Conservation (phyloP, 225 moss, liverwort and hornwort genomes). For the Polytrichum commune region DNA sequence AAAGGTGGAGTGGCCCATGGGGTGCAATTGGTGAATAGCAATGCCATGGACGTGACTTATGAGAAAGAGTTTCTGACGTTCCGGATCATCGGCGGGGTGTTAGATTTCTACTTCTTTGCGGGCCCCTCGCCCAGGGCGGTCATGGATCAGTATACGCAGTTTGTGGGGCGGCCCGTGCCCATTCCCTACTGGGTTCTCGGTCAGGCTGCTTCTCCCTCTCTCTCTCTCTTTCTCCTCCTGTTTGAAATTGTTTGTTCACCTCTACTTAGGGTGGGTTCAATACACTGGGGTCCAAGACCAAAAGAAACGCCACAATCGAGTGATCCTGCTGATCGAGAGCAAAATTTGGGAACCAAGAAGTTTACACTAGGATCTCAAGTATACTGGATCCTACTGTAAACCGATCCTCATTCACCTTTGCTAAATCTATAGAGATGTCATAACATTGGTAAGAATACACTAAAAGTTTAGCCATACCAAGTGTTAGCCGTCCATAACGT, state of each 20-base stretch:
- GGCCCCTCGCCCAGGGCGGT: conserved; percentile 67
- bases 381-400: no score
- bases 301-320: no score
- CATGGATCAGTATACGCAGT: conserved; percentile 76
- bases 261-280: no score
- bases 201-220: conserved; percentile 15
- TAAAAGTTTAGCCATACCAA: no score
- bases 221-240: background rate
- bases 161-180: conserved; percentile 81
- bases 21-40: conserved; percentile 89
- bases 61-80: conserved; percentile 45
- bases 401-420: no score
- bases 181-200: conserved; percentile 96
- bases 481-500: no score
- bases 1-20: conserved; percentile 57
- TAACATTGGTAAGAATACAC: no score
- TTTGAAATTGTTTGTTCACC: background rate
- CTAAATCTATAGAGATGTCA: no score
- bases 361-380: no score
- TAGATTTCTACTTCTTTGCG: conserved; percentile 84
- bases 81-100: conserved; percentile 65
- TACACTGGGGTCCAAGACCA: no score
- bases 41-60: conserved; percentile 84
- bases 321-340: no score
- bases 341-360: no score